These are phyloP conservation scores for Phylloporus sp. DNA, from an alignment of 768 basidiomycete genomes.

Conservation along the genomic window DNA sequence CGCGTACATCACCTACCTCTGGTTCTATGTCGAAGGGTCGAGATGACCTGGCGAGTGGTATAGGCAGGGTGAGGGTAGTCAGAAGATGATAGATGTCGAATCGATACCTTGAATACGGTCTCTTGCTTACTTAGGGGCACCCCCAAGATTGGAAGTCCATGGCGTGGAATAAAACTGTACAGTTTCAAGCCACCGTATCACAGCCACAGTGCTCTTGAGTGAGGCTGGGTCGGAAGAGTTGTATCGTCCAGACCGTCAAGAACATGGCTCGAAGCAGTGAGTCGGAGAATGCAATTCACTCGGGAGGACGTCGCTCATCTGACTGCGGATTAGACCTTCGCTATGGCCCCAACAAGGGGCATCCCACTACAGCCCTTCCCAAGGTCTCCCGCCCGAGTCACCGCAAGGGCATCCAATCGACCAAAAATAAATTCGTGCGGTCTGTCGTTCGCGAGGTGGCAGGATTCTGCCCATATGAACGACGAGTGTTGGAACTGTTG, in stretches of 20 bases:
- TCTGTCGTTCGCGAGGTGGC: constrained; percentile 94
- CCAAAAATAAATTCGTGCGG: constrained; percentile 91
- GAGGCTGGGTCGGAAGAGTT: constrained; percentile 18
- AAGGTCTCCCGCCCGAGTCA: constrained; percentile 75
- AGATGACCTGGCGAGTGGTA: constrained; percentile 33
- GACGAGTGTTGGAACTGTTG: constrained; percentile 95
- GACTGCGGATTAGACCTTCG: constrained; percentile 59
- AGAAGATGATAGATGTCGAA: constrained; percentile 35
- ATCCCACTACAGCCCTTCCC: constrained; percentile 80
- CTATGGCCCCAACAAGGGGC: constrained; percentile 81
- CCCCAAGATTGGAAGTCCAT: constrained; percentile 14
- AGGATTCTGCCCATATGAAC: constrained; percentile 96
- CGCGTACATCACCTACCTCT: constrained; percentile 48
- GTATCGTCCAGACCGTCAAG: constrained; percentile 51
- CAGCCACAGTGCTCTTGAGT: constrained; percentile 40
- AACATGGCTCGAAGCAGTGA: constrained; percentile 77
- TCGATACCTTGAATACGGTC: constrained; percentile 4
- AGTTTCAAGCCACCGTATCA: constrained; percentile 49
- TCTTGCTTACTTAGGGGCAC: constrained; percentile 7
- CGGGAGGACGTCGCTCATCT: constrained; percentile 2
- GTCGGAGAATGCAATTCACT: constrained; percentile 28
- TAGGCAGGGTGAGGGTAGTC: constrained; percentile 48
- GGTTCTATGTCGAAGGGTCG: constrained; percentile 43
- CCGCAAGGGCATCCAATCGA: constrained; percentile 87
- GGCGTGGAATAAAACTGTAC: constrained; percentile 45